phyloP scores from a whole-genome alignment of 768 basidiomycete genomes.

The Sarcomyxa edulis region DNA sequence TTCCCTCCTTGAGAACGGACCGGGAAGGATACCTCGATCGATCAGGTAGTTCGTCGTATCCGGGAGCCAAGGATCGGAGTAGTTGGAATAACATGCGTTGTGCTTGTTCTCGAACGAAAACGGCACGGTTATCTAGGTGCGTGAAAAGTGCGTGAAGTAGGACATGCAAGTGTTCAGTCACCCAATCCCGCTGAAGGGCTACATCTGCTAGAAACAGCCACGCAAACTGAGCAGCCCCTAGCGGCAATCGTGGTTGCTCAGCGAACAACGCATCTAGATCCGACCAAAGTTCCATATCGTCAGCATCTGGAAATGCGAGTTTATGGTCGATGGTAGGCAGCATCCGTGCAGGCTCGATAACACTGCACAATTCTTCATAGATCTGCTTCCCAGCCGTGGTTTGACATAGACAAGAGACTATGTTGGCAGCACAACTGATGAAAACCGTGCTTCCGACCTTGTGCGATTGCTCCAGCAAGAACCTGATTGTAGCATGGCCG shows the following conservation, averaged over 20 bases:
- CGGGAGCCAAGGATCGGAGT: constrained; percentile 75
- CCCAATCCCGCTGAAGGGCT: constrained; percentile 73
- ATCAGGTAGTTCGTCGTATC: constrained; percentile 69
- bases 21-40: constrained; percentile 44
- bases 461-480: constrained; percentile 83
- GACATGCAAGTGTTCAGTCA: constrained; percentile 63
- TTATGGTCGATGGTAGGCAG: constrained; percentile 72
- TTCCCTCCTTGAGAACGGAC: constrained; percentile 40
- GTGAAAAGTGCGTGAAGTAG: constrained; percentile 78
- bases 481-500: constrained; percentile 74
- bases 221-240: constrained; percentile 86
- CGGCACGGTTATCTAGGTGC: constrained; percentile 74
- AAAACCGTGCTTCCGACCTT: constrained; percentile 78
- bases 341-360: constrained; percentile 85
- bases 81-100: constrained; percentile 82
- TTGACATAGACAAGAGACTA: constrained; percentile 81
- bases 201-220: constrained; percentile 80
- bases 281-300: constrained; percentile 73
- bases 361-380: constrained; percentile 78
- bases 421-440: constrained; percentile 71
- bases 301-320: constrained; percentile 52
- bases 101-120: constrained; percentile 65
- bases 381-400: constrained; percentile 66
- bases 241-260: constrained; percentile 59
- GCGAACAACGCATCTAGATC: constrained; percentile 75